A percentile compares a stretch with the other conserved stretches of the same genome.
Evolutionary conservation across 1,284 basidiomycete genomes (phyloP).

Genomic region (Golubevia sp.): DNA sequence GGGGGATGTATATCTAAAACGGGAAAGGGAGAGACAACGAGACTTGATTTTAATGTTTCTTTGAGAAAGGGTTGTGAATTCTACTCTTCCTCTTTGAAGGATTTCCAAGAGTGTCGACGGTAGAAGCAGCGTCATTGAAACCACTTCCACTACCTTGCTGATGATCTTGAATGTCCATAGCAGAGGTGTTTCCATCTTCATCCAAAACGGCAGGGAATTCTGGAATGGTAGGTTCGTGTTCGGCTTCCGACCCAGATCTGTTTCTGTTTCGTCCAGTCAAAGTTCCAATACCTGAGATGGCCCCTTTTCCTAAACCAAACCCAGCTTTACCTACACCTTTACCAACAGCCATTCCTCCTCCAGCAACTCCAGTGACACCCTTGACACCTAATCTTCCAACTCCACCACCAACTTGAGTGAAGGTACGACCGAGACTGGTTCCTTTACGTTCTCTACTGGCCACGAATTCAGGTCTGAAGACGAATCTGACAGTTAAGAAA

Average conservation of each 20-base stretch:
- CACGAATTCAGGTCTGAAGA: conserved; percentile 55
- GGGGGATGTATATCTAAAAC: not conserved
- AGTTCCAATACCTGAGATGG: conserved; percentile 8
- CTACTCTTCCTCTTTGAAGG: no score
- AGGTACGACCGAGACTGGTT: conserved; percentile 35
- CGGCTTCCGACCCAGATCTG: no score
- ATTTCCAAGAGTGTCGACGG: no score
- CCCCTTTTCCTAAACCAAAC: no score
- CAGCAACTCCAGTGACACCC: conserved; percentile 28
- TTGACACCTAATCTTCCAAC: conserved; percentile 44
- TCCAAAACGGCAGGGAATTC: no score
- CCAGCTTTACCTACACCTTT: conserved; percentile 12
- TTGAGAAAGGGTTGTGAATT: no score
- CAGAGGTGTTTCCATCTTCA: no score
- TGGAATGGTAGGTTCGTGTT: no score
- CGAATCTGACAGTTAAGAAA: conserved; percentile 44
- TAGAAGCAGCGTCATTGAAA: no score
- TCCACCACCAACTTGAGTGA: conserved; percentile 34
- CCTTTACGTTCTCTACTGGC: conserved; percentile 44
- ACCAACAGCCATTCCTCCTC: conserved; percentile 12
- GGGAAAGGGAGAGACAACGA: not conserved
- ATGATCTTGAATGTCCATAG: no score
- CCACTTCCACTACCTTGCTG: no score
- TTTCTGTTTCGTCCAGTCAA: no score
- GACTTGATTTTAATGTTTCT: not conserved